phyloP scores from a whole-genome alignment of 1,284 basidiomycete species.

The Pseudozyma thailandica region DNA sequence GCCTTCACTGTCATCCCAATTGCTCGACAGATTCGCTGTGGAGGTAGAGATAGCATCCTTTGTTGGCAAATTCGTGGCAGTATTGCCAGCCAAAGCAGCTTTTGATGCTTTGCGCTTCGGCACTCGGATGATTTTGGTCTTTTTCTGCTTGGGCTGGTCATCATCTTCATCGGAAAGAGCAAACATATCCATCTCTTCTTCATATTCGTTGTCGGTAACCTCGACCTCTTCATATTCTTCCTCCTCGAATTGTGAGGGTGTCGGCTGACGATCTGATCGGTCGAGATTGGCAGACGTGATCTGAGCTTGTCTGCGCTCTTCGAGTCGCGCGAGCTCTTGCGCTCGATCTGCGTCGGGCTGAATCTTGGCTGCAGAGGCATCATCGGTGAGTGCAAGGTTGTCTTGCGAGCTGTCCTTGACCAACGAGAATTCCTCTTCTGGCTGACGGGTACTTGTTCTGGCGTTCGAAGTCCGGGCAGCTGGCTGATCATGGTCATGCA shows the following conservation, averaged over 20 bases:
- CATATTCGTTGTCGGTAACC: conserved; percentile 61
- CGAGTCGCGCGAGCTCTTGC: conserved; percentile 35
- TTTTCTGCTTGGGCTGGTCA: conserved; percentile 25
- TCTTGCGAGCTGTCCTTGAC: conserved; percentile 5
- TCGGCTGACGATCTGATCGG: no score
- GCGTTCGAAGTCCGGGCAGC: background rate
- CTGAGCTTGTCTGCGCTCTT: conserved; percentile 17
- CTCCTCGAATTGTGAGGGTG: conserved; percentile 24
- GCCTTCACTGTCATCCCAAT: conserved; percentile 84
- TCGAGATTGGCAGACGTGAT: no score
- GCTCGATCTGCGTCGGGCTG: conserved; percentile 40
- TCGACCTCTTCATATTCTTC: conserved; percentile 61
- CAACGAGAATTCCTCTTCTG: conserved; percentile 13
- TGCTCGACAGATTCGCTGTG: conserved; percentile 69
- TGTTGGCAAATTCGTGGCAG: background rate
- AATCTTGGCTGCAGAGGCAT: conserved; percentile 46
- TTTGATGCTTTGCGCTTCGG: conserved; percentile 21
- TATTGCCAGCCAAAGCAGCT: background rate
- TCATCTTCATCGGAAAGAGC: conserved; percentile 49
- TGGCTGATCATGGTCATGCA: background rate
- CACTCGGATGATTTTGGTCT: conserved; percentile 52
- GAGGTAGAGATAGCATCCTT: conserved; percentile 1
- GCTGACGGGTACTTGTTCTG: background rate
- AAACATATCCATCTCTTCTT: conserved; percentile 67
- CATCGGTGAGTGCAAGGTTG: background rate